Evolutionary conservation across 306 rosid genomes (phyloP).

Genomic region (Cicer cuneatum): DNA sequence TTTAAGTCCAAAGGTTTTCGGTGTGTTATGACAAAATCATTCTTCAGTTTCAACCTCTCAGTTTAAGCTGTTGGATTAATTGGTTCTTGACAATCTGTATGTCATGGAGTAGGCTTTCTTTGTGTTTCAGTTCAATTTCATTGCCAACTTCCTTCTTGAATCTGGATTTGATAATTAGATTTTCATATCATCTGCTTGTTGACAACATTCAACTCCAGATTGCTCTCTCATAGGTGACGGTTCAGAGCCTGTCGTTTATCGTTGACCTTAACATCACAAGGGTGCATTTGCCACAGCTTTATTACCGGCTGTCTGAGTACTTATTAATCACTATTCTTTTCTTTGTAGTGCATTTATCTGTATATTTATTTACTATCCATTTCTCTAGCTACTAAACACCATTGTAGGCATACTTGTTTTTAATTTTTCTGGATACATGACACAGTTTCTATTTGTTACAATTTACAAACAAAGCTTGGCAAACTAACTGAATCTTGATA

Average conservation of each 20-base stretch:
- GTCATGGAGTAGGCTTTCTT: not conserved
- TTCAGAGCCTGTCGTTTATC: constrained; percentile 2
- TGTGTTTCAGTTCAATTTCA: constrained; percentile 1
- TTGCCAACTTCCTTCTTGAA: constrained; percentile 8
- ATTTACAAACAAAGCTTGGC: constrained; percentile 8
- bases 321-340: constrained; percentile 7
- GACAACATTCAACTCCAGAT: constrained; percentile 9
- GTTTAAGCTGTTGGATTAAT: constrained; percentile 2
- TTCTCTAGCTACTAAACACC: not conserved
- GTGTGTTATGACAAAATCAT: not conserved
- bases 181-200: constrained; percentile 30
- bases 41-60: not conserved
- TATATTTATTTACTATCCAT: constrained; percentile 3
- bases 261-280: constrained; percentile 27
- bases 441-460: constrained; percentile 25
- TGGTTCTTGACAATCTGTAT: not conserved
- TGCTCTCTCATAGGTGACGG: constrained; percentile 3
- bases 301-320: not conserved
- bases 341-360: constrained; percentile 14
- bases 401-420: not conserved
- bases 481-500: constrained; percentile 21
- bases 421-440: not conserved
- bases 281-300: constrained; percentile 27
- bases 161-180: constrained; percentile 22
- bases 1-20: not conserved